Evolutionary conservation across 306 rosid species (phyloP).

Genomic region (Citrullus colocynthis): DNA sequence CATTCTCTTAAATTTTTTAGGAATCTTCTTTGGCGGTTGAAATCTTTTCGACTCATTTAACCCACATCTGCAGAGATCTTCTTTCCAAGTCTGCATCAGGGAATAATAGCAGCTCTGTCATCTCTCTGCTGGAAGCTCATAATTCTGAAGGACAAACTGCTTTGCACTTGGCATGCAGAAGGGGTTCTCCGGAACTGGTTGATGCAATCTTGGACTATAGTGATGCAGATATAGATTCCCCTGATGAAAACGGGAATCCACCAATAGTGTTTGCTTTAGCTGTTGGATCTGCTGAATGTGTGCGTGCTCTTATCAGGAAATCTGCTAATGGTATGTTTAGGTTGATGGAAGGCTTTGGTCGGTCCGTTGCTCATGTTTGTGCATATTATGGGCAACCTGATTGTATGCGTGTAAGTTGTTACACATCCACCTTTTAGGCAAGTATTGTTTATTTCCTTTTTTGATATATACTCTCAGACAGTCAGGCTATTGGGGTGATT

Average conservation of each 20-base stretch:
- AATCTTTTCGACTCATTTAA: neutral
- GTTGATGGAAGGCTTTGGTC: constrained; percentile 86
- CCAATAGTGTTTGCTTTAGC: constrained; percentile 96
- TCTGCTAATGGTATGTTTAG: constrained; percentile 82
- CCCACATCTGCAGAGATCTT: constrained; percentile 52
- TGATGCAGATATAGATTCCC: constrained; percentile 82
- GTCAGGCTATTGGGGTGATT: constrained; percentile 11
- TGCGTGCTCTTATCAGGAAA: constrained; percentile 56
- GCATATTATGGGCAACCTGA: constrained; percentile 99
- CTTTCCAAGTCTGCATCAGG: constrained; percentile 66
- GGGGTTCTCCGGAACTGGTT: constrained; percentile 86
- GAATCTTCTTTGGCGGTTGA: neutral
- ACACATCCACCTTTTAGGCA: constrained; percentile 9
- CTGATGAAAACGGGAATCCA: constrained; percentile 95
- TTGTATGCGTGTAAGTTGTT: constrained; percentile 86
- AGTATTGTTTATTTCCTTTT: neutral
- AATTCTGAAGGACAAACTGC: constrained; percentile 95
- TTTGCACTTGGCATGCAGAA: constrained; percentile 91
- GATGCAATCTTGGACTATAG: constrained; percentile 66
- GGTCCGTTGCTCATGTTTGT: constrained; percentile 93
- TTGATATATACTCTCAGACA: constrained; percentile 7
- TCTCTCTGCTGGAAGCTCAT: constrained; percentile 68
- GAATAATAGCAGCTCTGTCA: constrained; percentile 39
- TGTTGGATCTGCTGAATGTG: constrained; percentile 94
- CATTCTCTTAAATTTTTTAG: neutral